Conservation (phyloP, 202 grass and related monocot genomes). For the Setaria italica region DNA sequence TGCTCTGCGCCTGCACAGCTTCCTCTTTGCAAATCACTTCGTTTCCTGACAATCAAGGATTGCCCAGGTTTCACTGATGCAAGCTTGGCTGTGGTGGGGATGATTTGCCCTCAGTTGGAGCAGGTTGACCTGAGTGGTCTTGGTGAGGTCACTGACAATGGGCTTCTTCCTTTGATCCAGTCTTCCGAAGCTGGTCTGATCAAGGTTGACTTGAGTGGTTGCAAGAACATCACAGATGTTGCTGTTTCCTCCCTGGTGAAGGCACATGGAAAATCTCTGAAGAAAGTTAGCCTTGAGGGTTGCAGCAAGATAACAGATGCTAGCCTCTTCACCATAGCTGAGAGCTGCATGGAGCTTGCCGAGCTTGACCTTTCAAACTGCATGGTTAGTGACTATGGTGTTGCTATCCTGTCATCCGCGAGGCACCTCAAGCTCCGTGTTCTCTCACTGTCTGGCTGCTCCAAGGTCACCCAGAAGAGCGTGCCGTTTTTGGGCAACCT, state of each 20-base stretch:
- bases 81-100: constrained; percentile 75
- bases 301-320: constrained; percentile 90
- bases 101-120: constrained; percentile 91
- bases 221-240: constrained; percentile 82
- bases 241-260: constrained; percentile 66
- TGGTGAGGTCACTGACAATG: constrained; percentile 65
- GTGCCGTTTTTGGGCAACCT: constrained; percentile 77
- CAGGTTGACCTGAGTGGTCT: constrained; percentile 83
- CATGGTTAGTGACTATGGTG: constrained; percentile 71
- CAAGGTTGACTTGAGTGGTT: constrained; percentile 81
- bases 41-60: constrained; percentile 75
- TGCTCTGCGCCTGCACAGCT: constrained; percentile 59
- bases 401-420: constrained; percentile 67
- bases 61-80: constrained; percentile 86
- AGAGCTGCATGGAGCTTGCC: constrained; percentile 66
- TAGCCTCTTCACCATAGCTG: constrained; percentile 61
- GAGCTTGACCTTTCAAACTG: constrained; percentile 88
- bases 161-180: constrained; percentile 72
- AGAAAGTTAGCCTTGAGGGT: constrained; percentile 80
- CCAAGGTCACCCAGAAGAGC: constrained; percentile 67
- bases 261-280: constrained; percentile 78
- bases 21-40: constrained; percentile 73
- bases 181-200: constrained; percentile 59
- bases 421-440: constrained; percentile 73
- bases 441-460: constrained; percentile 81